phyloP scores from a whole-genome alignment of 1,284 basidiomycete genomes.

The Cutaneotrichosporon spelunceum region DNA sequence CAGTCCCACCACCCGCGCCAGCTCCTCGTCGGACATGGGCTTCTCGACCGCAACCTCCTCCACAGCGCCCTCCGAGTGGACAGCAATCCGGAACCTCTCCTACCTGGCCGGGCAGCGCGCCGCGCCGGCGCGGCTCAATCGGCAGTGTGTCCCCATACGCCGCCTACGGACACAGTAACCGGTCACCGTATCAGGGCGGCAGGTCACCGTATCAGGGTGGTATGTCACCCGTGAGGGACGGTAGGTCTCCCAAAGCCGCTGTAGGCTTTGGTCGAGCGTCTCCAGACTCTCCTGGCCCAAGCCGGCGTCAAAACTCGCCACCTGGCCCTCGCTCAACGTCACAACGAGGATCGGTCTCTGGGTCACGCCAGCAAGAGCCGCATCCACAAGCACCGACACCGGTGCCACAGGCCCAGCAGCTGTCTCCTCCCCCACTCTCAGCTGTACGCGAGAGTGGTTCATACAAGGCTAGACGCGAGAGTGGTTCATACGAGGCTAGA shows the following conservation, averaged over 20 bases:
- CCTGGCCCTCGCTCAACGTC: not conserved
- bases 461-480: too few species aligned
- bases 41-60: not conserved
- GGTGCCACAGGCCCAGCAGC: not conserved
- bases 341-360: not conserved
- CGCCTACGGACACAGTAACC: not conserved
- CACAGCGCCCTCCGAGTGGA: not conserved
- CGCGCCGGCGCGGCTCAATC: not conserved
- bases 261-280: not conserved
- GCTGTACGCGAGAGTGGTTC: not conserved
- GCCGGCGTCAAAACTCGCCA: not conserved
- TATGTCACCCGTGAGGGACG: conserved; percentile 2
- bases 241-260: not conserved
- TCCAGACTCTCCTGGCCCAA: not conserved
- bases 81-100: not conserved
- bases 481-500: not conserved
- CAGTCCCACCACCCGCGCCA: not conserved
- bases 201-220: conserved; percentile 5
- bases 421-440: not conserved
- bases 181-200: conserved; percentile 2
- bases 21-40: not conserved
- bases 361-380: not conserved
- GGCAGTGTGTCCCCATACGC: not conserved
- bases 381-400: not conserved
- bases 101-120: not conserved